These are phyloP conservation scores for Fusarium clavum DNA, from an alignment of 2,329 filamentous ascomycete genomes.

Conservation along the genomic window DNA sequence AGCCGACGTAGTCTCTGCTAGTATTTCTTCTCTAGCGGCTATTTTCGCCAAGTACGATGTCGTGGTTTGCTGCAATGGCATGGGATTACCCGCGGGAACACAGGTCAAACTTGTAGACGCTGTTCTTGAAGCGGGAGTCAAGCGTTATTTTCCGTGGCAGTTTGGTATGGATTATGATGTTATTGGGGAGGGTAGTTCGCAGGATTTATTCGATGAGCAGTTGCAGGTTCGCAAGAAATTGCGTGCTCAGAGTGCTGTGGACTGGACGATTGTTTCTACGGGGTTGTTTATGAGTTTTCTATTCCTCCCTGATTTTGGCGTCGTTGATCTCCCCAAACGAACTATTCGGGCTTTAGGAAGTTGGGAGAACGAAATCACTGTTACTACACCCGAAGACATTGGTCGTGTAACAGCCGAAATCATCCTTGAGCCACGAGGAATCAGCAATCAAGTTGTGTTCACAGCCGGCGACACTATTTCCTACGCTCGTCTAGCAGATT, in stretches of 20 bases:
- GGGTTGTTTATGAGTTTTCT: slow-evolving; percentile 79
- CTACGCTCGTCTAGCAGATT: slow-evolving; percentile 65
- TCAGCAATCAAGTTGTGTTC: slow-evolving; percentile 62
- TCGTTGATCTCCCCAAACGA: slow-evolving; percentile 62
- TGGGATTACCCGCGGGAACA: slow-evolving; percentile 64
- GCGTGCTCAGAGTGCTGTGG: slow-evolving; percentile 58
- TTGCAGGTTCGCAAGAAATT: slow-evolving; percentile 67
- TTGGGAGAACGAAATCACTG: slow-evolving; percentile 71
- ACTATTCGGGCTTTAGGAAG: slow-evolving; percentile 66
- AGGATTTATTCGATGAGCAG: slow-evolving; percentile 77
- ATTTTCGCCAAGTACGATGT: slow-evolving; percentile 62
- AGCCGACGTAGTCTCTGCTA: slow-evolving; percentile 57
- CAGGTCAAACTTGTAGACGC: slow-evolving; percentile 69
- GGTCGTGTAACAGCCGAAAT: slow-evolving; percentile 69
- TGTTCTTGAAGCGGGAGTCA: slow-evolving; percentile 61
- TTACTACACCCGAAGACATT: slow-evolving; percentile 73
- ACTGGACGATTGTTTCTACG: slow-evolving; percentile 75
- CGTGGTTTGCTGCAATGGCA: slow-evolving; percentile 72
- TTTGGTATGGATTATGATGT: slow-evolving; percentile 78
- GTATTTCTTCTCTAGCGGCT: slow-evolving; percentile 53
- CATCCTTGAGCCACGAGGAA: slow-evolving; percentile 56
- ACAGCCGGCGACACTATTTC: slow-evolving; percentile 71
- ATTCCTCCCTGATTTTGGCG: slow-evolving; percentile 71
- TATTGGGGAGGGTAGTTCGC: slow-evolving; percentile 68
- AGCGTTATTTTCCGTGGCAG: slow-evolving; percentile 76